Evolutionary conservation across 169 alveolate genomes (phyloP), one percentile per base, ranked within the genome.

Genomic region (Eimeria sp.): DNA sequence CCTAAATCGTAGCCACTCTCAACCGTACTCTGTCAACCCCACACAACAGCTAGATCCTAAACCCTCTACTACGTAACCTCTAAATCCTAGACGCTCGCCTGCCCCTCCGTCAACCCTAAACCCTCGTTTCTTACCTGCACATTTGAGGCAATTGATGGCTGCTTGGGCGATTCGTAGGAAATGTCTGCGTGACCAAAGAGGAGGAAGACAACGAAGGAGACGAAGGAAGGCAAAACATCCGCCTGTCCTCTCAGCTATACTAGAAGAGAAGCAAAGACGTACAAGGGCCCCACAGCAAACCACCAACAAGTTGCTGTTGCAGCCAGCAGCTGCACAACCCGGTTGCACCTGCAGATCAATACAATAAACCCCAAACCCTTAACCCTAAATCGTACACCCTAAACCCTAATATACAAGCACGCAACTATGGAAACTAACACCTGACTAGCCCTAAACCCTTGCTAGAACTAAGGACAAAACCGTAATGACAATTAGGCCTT

Each of bases 141-240:
- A 40, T 57, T 87, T 87, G 51, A 70, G 78, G 83, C 78, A 63
- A 45, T 87, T 63, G 49, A 93, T 51, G 27, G 93, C 96, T 20
- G 96, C 96, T 58, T 93, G 87, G 18, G 93, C 96, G 40, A 93
- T 93, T 11, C 67, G 25, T 22, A 73, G 58, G 40, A 94, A 54
- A 54, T 94, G 78, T 76, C 94, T 89, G 11, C 87, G 94, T 13
- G 82, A 82, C 94, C 94, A 94, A 58, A 54, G 82, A 7, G 96
- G 96, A 3, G 96, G 96, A 80, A 94, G 54, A 18, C 61, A 49
- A 30, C 96, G 94, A 40, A 94, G 94, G n/a, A 94, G 30, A 5
- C 96, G 96, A 16, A 84, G 82, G 16, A 94, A 84, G 16, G 54
- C 88, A 13, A 94, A n/a, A 63, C 94, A 94, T 1, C 96, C 96